Conservation (phyloP, 2,329 filamentous ascomycete species). For the Dothideomycetes sp. region DNA sequence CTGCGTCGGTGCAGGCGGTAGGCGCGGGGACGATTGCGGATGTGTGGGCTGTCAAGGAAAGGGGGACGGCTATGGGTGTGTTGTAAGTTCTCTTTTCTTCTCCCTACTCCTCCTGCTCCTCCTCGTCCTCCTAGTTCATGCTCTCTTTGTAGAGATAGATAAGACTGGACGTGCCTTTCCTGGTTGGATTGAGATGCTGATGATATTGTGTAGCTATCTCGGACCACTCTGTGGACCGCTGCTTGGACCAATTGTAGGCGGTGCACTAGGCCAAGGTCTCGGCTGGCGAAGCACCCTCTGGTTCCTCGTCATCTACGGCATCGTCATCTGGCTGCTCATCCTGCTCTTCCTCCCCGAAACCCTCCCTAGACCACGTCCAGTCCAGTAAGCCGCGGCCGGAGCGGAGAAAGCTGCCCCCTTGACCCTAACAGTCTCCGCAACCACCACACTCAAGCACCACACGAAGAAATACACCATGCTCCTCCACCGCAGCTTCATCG, state of each 20-base stretch:
- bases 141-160: no score
- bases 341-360: slow-evolving; percentile 57
- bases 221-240: slow-evolving; percentile 67
- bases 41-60: slow-evolving; percentile 61
- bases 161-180: no score
- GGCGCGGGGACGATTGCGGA: slow-evolving; percentile 76
- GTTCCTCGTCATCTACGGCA: slow-evolving; percentile 63
- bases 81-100: no score
- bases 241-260: slow-evolving; percentile 68
- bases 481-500: slow-evolving; percentile 53
- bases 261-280: slow-evolving; percentile 54
- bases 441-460: slow-evolving; percentile 44
- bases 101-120: no score
- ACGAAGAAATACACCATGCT: slow-evolving; percentile 42
- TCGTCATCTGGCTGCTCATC: slow-evolving; percentile 44
- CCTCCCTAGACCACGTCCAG: no score
- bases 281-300: slow-evolving; percentile 70
- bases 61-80: slow-evolving; percentile 69
- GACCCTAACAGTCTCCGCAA: no score
- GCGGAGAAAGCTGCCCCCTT: no score
- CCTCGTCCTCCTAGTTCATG: no score
- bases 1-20: slow-evolving; percentile 71
- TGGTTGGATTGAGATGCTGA: no score
- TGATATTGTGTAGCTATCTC: no score
- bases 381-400: slow-evolving; percentile 19